Conservation (phyloP, 305 asterid species). For the Fraxinus velutina region DNA sequence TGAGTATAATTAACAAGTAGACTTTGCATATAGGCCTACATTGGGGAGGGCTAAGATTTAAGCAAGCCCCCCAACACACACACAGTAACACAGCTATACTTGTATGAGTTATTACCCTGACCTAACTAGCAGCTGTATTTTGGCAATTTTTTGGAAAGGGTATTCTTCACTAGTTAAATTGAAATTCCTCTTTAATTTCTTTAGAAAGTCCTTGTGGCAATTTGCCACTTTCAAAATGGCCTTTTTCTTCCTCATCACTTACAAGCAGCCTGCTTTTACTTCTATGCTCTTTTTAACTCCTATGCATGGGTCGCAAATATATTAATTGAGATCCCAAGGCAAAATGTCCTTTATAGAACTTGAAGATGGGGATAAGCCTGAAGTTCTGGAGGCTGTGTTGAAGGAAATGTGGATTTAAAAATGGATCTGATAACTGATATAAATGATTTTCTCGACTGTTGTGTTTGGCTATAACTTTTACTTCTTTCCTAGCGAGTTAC, state of each 20-base stretch:
- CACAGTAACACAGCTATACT: neutral
- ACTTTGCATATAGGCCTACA: neutral
- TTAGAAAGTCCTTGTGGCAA: neutral
- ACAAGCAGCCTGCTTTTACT: constrained; percentile 41
- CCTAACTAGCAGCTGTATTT: neutral
- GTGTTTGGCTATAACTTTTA: constrained; percentile 31
- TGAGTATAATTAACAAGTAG: neutral
- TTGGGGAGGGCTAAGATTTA: neutral
- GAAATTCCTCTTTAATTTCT: neutral
- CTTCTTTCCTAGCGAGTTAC: constrained; percentile 43
- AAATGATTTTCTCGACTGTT: neutral
- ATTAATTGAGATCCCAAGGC: constrained; percentile 30
- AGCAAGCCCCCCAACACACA: neutral
- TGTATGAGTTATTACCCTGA: neutral
- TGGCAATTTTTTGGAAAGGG: neutral
- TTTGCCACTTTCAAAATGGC: neutral
- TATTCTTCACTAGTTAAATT: neutral
- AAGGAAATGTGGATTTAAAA: constrained; percentile 20
- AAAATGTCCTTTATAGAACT: neutral
- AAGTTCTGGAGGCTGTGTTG: neutral
- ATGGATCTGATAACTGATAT: constrained; percentile 21
- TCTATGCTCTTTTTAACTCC: constrained; percentile 38
- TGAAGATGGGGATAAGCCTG: neutral
- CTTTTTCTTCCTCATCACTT: constrained; percentile 12
- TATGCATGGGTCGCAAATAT: constrained; percentile 29